Evolutionary conservation across 139 green algal genomes (phyloP), one percentile per base, ranked within the genome.

Genomic region (Chlamydomonas schloesseri): DNA sequence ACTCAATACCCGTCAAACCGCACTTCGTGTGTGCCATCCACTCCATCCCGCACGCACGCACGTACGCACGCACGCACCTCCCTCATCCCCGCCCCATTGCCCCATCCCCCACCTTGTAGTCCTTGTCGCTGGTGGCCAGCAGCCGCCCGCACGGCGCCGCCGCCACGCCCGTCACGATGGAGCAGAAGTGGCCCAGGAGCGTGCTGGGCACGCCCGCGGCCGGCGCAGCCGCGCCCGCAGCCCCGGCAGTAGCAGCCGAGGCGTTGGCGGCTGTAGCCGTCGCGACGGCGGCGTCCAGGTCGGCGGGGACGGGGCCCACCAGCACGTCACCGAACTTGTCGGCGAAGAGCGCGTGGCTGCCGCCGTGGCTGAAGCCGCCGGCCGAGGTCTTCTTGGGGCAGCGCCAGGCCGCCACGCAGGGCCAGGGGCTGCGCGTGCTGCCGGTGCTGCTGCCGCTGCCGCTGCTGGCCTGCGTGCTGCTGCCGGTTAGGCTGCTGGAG

Each of bases 271-370:
- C 64, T 26, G 36, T 6, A 0, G 11, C 37, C 72, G 42, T 64
- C n/a, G 58, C 70, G 75, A 31, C 13, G 42, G 36, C 57, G 0
- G 73, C 78, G 26, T 73, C n/a, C 6, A 50, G 42, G 42, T 50
- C 42, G 6, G 42, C 42, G 42, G 42, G 42, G 6, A 50, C 42
- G 42, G 42, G 42, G n/a, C 86, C 87, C 50, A 94, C 88, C 0
- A 90, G 71, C 26, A 98, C 92, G 62, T 98, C 95, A 0, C 96
- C 96, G 89, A 96, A 98, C 87, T 98, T 97, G 88, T 98, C 96
- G 23, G 92, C 91, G 36, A 95, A 95, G 14, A 96, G 76, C 10
- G 94, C 74, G 73, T 94, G 81, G 1, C 94, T 82, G 20, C 33
- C 46, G 33, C 23, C 34, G 23, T 17, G 21, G 29, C 82, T 96